phyloP scores from a whole-genome alignment of 345 rosid genomes.

The Euphorbia peplus region DNA sequence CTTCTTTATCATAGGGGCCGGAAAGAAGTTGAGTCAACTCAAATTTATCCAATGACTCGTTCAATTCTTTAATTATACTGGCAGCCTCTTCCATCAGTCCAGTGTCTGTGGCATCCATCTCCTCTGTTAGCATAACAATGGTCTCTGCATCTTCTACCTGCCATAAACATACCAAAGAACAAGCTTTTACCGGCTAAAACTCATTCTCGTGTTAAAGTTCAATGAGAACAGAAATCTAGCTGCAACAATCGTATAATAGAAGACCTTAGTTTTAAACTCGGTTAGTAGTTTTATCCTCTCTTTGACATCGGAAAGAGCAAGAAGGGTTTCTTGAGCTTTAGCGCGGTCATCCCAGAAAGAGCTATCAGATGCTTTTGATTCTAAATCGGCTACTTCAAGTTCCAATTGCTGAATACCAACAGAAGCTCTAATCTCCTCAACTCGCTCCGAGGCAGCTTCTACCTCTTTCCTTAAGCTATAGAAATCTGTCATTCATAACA shows the following conservation, averaged over 20 bases:
- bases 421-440: conserved; percentile 65
- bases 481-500: conserved; percentile 53
- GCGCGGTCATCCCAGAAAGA: conserved; percentile 87
- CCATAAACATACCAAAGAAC: conserved; percentile 11
- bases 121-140: conserved; percentile 74
- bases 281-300: conserved; percentile 53
- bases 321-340: conserved; percentile 71
- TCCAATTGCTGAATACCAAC: conserved; percentile 52
- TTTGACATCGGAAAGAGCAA: conserved; percentile 70
- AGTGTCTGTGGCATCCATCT: conserved; percentile 82
- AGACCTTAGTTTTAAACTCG: conserved; percentile 73
- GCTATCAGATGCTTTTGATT: conserved; percentile 61
- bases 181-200: background rate
- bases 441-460: conserved; percentile 57
- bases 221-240: conserved; percentile 6
- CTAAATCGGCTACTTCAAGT: conserved; percentile 51
- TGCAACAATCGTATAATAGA: background rate
- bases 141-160: conserved; percentile 96
- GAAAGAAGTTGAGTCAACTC: conserved; percentile 94
- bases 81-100: conserved; percentile 85
- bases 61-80: conserved; percentile 59
- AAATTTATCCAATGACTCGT: conserved; percentile 58
- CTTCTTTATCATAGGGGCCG: conserved; percentile 90
- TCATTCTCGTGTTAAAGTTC: background rate
- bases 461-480: conserved; percentile 79